These are phyloP conservation scores for Lunularia cruciata DNA, from an alignment of 225 moss, liverwort and hornwort genomes.

Conservation along the genomic window DNA sequence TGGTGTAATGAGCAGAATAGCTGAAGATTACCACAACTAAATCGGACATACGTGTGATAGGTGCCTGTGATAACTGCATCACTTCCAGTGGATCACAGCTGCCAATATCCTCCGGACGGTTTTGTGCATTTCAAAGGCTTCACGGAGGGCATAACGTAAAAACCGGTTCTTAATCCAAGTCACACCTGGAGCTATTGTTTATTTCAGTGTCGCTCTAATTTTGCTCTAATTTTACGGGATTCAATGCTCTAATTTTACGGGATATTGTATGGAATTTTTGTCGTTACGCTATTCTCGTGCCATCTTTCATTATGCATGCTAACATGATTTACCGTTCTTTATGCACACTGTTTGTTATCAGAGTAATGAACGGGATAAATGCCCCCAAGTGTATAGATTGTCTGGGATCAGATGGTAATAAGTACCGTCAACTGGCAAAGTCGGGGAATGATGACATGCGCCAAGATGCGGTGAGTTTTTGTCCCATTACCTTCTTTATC, in stretches of 20 bases:
- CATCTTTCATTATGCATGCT: neutral
- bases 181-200: neutral
- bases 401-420: slow-evolving; percentile 86
- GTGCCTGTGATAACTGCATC: slow-evolving; percentile 90
- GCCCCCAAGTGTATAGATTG: slow-evolving; percentile 97
- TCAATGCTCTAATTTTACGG: neutral
- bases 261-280: neutral
- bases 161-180: neutral
- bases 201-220: neutral
- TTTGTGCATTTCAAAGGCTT: slow-evolving; percentile 85
- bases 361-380: slow-evolving; percentile 96
- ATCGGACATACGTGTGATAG: slow-evolving; percentile 30
- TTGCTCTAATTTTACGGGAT: neutral
- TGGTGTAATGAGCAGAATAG: neutral
- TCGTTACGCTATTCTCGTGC: neutral
- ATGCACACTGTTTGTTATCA: slow-evolving; percentile 27
- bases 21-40: slow-evolving; percentile 1
- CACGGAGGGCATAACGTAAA: slow-evolving; percentile 74
- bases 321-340: neutral
- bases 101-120: slow-evolving; percentile 64
- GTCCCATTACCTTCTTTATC: neutral
- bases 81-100: slow-evolving; percentile 74
- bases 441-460: slow-evolving; percentile 97
- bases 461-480: slow-evolving; percentile 82
- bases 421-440: slow-evolving; percentile 89